phyloP scores from a whole-genome alignment of 495 filamentous ascomycete species.

The Penicillium waksmanii region DNA sequence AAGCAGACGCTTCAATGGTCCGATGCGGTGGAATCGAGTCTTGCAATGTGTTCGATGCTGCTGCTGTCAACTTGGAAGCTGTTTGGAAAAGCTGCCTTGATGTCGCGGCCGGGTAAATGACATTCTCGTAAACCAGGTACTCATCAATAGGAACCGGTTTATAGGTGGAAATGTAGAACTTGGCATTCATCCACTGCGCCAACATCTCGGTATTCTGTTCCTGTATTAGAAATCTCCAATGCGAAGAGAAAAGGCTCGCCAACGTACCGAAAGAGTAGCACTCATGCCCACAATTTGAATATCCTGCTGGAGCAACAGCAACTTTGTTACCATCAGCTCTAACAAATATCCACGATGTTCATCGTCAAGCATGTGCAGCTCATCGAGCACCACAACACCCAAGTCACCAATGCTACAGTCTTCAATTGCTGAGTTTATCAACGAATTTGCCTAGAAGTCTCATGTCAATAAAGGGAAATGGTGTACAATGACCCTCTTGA shows the following conservation, averaged over 20 bases:
- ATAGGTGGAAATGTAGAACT: conserved; percentile 74
- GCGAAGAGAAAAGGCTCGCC: not conserved
- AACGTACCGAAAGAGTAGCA: conserved; percentile 70
- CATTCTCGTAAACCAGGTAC: conserved; percentile 74
- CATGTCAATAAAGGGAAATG: not conserved
- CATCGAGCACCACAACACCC: conserved; percentile 74
- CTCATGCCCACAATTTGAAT: conserved; percentile 86
- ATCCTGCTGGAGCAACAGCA: conserved; percentile 67
- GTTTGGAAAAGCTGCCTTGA: conserved; percentile 66
- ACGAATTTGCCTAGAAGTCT: conserved; percentile 66
- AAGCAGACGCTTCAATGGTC: conserved; percentile 55
- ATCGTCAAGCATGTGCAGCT: conserved; percentile 83
- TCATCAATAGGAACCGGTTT: conserved; percentile 76
- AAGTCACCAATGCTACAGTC: conserved; percentile 68
- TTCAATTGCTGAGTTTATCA: conserved; percentile 76
- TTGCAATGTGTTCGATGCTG: conserved; percentile 10
- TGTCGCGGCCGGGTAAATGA: conserved; percentile 66
- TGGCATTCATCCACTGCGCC: conserved; percentile 72
- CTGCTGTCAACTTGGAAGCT: conserved; percentile 54
- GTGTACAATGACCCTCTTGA: not conserved
- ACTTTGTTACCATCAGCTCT: conserved; percentile 79
- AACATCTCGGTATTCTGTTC: conserved; percentile 67
- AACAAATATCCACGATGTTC: conserved; percentile 78
- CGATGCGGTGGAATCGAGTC: conserved; percentile 49
- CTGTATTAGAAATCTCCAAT: conserved; percentile 20